phyloP scores from a whole-genome alignment of 2,329 filamentous ascomycete species.

The Clarireedia hainanense region DNA sequence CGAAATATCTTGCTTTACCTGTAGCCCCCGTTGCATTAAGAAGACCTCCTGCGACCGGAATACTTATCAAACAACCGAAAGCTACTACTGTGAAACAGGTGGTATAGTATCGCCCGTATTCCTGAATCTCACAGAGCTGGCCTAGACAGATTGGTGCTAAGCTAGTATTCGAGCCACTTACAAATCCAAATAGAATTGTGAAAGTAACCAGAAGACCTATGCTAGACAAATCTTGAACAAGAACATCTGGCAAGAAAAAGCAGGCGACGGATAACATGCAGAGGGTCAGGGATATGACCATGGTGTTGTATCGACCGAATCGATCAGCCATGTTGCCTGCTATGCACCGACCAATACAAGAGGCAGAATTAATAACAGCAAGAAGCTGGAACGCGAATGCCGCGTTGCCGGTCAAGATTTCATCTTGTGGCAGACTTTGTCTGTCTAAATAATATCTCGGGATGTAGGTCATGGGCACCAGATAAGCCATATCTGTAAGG shows the following conservation, averaged over 20 bases:
- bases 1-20: constrained; percentile 11
- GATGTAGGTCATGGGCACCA: constrained; percentile 77
- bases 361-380: constrained; percentile 78
- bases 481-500: constrained; percentile 66
- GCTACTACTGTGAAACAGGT: constrained; percentile 80
- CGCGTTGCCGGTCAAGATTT: background rate
- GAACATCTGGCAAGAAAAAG: constrained; percentile 64
- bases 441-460: constrained; percentile 25
- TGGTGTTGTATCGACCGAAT: constrained; percentile 78
- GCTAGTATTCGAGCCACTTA: constrained; percentile 71
- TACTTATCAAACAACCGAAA: constrained; percentile 63
- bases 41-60: constrained; percentile 61
- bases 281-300: constrained; percentile 57
- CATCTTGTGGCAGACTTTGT: background rate
- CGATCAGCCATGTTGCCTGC: constrained; percentile 74
- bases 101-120: constrained; percentile 80
- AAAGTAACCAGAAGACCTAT: constrained; percentile 52
- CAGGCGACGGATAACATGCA: constrained; percentile 44
- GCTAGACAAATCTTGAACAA: background rate
- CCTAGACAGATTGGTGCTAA: constrained; percentile 80
- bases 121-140: constrained; percentile 68
- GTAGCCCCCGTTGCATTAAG: constrained; percentile 31
- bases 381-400: constrained; percentile 68
- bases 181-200: constrained; percentile 70
- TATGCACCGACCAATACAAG: constrained; percentile 69